phyloP scores from a whole-genome alignment of 192 early-diverging fungal species.

The Coemansia sp. region DNA sequence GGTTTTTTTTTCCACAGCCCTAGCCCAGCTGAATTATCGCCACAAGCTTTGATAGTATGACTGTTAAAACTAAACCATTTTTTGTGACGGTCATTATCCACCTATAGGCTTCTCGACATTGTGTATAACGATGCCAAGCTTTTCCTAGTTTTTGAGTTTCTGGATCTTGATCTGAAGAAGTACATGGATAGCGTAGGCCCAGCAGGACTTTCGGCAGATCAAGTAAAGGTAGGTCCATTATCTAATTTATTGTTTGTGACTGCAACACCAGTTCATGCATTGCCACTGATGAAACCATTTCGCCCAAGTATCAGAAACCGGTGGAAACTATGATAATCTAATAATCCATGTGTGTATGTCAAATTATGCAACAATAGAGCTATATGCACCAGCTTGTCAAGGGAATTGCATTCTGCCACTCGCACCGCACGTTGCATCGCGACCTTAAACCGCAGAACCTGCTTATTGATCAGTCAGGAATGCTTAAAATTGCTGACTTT shows the following conservation, averaged over 20 bases:
- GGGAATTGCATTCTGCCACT: conserved; percentile 89
- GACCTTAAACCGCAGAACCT: conserved; percentile 99
- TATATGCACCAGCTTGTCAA: conserved; percentile 87
- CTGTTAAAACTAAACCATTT: background rate
- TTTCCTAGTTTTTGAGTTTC: conserved; percentile 94
- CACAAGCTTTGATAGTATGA: background rate
- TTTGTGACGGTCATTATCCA: background rate
- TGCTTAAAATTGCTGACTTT: conserved; percentile 93
- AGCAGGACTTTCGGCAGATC: conserved; percentile 50
- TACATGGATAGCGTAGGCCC: conserved; percentile 72
- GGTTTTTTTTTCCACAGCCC: background rate
- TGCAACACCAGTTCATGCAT: background rate
- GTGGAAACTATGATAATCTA: background rate
- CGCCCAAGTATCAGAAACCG: background rate
- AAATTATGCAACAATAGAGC: conserved; percentile 56
- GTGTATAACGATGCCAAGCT: conserved; percentile 84
- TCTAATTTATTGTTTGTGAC: background rate
- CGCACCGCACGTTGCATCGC: conserved; percentile 89
- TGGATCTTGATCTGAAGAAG: conserved; percentile 87
- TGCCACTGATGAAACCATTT: background rate
- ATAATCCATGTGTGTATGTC: background rate
- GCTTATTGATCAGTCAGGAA: conserved; percentile 84
- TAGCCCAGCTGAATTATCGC: background rate
- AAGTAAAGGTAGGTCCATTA: conserved; percentile 58
- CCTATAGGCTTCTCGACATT: conserved; percentile 79